These are phyloP conservation scores for Butyriboletus loyo DNA, from an alignment of 768 basidiomycete genomes.

Conservation along the genomic window DNA sequence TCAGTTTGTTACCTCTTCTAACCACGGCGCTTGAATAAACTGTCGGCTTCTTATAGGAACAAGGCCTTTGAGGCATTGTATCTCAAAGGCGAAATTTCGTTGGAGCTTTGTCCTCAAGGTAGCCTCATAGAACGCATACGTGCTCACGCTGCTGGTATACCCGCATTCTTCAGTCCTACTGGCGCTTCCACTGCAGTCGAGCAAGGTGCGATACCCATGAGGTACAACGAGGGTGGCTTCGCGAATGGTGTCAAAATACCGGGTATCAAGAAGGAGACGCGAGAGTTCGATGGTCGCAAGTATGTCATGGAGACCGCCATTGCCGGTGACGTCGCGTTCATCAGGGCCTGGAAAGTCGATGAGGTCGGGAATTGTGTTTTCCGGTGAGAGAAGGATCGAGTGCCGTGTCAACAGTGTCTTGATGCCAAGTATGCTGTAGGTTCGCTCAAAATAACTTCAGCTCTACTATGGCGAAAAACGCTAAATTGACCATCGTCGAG, in stretches of 20 bases:
- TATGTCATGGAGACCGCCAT: constrained; percentile 83
- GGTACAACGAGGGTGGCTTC: constrained; percentile 76
- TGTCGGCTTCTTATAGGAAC: constrained; percentile 50
- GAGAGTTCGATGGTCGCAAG: constrained; percentile 73
- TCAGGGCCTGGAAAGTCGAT: constrained; percentile 91
- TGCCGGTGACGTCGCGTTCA: constrained; percentile 77
- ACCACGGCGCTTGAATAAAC: neutral
- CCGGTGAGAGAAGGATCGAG: constrained; percentile 45
- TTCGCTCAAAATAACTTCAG: constrained; percentile 88
- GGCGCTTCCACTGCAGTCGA: constrained; percentile 85
- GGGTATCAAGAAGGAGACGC: constrained; percentile 73
- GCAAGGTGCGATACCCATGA: constrained; percentile 71
- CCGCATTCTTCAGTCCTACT: constrained; percentile 92
- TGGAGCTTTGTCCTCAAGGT: constrained; percentile 91
- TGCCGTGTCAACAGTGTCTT: neutral
- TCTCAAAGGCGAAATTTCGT: constrained; percentile 73
- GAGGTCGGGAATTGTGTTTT: constrained; percentile 90
- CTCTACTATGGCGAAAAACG: constrained; percentile 84
- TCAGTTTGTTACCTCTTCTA: constrained; percentile 28
- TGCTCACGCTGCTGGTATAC: constrained; percentile 87
- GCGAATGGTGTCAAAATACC: constrained; percentile 64
- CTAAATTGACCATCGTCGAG: constrained; percentile 88
- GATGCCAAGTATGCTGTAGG: constrained; percentile 34
- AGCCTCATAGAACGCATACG: constrained; percentile 86
- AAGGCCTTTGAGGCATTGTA: constrained; percentile 83